phyloP scores from a whole-genome alignment of 2,329 filamentous ascomycete species.

The Herpotrichia juniperi region DNA sequence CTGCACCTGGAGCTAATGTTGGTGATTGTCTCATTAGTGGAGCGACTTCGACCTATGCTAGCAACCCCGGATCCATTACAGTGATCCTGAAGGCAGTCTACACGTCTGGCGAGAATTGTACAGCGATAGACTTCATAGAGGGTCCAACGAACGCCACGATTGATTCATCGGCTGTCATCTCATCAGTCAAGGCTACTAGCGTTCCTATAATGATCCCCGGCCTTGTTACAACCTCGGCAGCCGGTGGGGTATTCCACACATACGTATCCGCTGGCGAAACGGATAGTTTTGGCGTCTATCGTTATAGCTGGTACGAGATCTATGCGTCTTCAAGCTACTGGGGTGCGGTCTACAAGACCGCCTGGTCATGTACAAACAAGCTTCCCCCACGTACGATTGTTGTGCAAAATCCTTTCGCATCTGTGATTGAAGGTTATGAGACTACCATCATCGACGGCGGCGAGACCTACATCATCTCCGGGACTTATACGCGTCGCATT shows the following conservation, averaged over 20 bases:
- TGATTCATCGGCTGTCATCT: constrained; percentile 26
- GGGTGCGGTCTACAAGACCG: constrained; percentile 29
- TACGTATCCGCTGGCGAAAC: constrained; percentile 29
- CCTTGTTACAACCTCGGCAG: constrained; percentile 20
- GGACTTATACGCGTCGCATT: constrained; percentile 22
- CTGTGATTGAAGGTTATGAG: constrained; percentile 16
- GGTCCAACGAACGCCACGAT: constrained; percentile 11
- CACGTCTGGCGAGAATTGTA: constrained; percentile 28
- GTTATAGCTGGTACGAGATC: constrained; percentile 28
- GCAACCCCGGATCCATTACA: constrained; percentile 23
- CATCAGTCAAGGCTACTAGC: constrained; percentile 24
- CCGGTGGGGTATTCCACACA: constrained; percentile 28
- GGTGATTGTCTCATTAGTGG: constrained; percentile 30
- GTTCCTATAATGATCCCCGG: constrained; percentile 31
- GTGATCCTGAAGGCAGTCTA: constrained; percentile 27
- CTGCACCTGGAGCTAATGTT: constrained; percentile 20
- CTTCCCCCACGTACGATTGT: constrained; percentile 29
- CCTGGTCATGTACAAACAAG: constrained; percentile 30
- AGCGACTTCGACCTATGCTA: constrained; percentile 12
- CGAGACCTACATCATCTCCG: constrained; percentile 29
- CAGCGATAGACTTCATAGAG: constrained; percentile 8
- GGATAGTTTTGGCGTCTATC: constrained; percentile 22
- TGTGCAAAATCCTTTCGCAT: constrained; percentile 10
- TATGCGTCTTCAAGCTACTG: constrained; percentile 35
- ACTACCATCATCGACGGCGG: constrained; percentile 33